A percentile compares a stretch with the other conserved stretches of the same genome.
Conservation (phyloP, 2,329 filamentous ascomycete genomes). For the Chrysoporthe puriensis region DNA sequence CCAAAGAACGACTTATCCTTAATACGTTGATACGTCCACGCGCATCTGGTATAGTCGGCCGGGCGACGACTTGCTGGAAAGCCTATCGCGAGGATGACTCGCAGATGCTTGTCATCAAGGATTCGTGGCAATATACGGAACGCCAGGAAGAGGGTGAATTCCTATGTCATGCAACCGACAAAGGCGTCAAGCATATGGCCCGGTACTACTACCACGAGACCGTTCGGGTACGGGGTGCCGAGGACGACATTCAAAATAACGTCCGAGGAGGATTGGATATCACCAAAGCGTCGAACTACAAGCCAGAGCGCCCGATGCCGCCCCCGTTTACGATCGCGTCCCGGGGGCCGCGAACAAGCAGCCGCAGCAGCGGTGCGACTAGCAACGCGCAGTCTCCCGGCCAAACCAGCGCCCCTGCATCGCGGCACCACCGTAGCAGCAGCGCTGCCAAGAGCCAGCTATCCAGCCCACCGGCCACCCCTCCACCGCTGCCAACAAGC, state of each 20-base stretch:
- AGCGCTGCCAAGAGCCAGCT: too few species aligned
- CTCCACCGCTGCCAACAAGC: slow-evolving; percentile 18
- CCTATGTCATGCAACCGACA: slow-evolving; percentile 39
- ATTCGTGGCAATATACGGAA: slow-evolving; percentile 40
- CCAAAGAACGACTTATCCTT: too few species aligned
- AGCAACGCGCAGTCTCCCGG: too few species aligned
- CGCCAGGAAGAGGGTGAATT: slow-evolving; percentile 47
- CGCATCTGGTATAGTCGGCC: slow-evolving; percentile 30
- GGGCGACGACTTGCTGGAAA: slow-evolving; percentile 50
- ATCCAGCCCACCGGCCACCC: too few species aligned
- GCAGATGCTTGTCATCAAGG: slow-evolving; percentile 48
- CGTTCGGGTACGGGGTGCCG: too few species aligned
- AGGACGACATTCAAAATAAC: slow-evolving; percentile 37
- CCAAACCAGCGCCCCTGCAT: too few species aligned
- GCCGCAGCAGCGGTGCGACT: too few species aligned
- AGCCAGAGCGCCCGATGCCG: slow-evolving; percentile 27
- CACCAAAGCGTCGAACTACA: slow-evolving; percentile 40
- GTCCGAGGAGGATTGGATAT: slow-evolving; percentile 40
- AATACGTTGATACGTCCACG: too few species aligned
- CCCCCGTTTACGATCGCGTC: slow-evolving; percentile 17
- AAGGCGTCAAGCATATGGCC: slow-evolving; percentile 32
- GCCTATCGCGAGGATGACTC: slow-evolving; percentile 42
- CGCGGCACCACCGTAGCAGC: too few species aligned
- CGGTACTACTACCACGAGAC: too few species aligned
- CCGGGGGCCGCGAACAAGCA: too few species aligned